Percentiles rank a stretch among this genome's conserved stretches.
phyloP scores from a whole-genome alignment of 2,329 filamentous ascomycete species.

The Trichophaea hybrida region DNA sequence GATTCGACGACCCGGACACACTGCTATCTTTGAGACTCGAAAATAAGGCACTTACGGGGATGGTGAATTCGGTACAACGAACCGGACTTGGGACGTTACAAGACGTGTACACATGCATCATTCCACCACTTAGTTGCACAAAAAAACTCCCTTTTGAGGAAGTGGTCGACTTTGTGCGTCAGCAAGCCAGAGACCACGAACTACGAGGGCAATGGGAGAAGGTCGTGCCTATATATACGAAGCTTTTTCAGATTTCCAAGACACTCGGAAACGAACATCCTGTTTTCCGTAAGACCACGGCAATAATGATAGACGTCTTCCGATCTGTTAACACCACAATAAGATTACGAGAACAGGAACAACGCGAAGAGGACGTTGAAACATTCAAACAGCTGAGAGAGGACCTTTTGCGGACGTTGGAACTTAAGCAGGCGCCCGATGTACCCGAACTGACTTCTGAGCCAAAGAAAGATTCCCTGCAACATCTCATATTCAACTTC shows the following conservation, averaged over 20 bases:
- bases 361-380: background rate
- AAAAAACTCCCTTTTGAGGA: background rate
- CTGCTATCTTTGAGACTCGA: conserved; percentile 23
- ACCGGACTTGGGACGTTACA: conserved; percentile 3
- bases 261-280: background rate
- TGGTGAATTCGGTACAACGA: background rate
- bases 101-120: conserved; percentile 1
- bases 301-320: conserved; percentile 20
- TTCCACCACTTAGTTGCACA: conserved; percentile 4
- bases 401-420: background rate
- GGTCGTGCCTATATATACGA: background rate
- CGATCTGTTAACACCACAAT: conserved; percentile 11
- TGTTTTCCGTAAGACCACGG: conserved; percentile 5
- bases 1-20: background rate
- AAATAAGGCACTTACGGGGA: conserved; percentile 1
- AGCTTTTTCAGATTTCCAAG: background rate
- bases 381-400: background rate
- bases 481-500: background rate
- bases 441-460: background rate
- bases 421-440: background rate
- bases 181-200: background rate
- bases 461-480: too few species aligned
- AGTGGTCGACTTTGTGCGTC: background rate
- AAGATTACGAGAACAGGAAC: background rate
- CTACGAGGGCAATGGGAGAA: background rate